Base-by-base conservation (phyloP, 1,139 yeast species). In the Blastobotrys malaysiensis region DNA sequence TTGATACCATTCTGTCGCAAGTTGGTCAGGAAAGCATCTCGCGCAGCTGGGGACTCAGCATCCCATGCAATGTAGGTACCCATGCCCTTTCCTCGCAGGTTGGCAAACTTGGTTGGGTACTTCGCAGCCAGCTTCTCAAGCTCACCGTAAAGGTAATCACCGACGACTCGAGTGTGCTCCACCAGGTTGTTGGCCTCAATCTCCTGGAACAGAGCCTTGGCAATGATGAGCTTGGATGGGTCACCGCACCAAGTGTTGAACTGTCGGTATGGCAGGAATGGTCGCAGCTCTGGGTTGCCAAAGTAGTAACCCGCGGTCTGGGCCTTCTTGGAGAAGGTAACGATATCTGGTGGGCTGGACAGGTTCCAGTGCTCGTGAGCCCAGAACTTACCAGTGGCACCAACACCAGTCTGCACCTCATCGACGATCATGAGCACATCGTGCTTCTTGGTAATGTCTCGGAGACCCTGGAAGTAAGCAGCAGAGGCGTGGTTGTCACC, bases 191-290 rank as follows among this genome's bases (percentile, higher is more conserved):
- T 74, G 66, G 82, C 81, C 56, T 74, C 72, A 53, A 86, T 73
- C 71, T 86, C 90, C 59, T 77, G 72, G 68, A 82, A 82, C 63
- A 86, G 85, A 59, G 86, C 81, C 61, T 83, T 82, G 54, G 91
- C 86, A 66, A 87, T 77, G 63, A 86, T 74, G 66, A 87, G 81
- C 73, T 86, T 82, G 58, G 89, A 83, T 67, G 93, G 90, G 75
- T 86, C 95, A 63, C 95, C 95, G 72, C 91, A 85, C 95, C 95
- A 86, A 57, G 95, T 86, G 81, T 86, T 86, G 78, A 86, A 86
- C 76, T 86, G 93, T 71, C 95, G 83, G 78, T 84, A 86, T 49
- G 95, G 82, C 69, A 75, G 65, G 69, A 81, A 77, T 62, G 95
- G 95, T 60, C 84, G 77, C 60, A 87, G 72, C 61, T 81, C 84